Conservation (phyloP, 2,329 filamentous ascomycete genomes). For the Rhynchosporium agropyri region DNA sequence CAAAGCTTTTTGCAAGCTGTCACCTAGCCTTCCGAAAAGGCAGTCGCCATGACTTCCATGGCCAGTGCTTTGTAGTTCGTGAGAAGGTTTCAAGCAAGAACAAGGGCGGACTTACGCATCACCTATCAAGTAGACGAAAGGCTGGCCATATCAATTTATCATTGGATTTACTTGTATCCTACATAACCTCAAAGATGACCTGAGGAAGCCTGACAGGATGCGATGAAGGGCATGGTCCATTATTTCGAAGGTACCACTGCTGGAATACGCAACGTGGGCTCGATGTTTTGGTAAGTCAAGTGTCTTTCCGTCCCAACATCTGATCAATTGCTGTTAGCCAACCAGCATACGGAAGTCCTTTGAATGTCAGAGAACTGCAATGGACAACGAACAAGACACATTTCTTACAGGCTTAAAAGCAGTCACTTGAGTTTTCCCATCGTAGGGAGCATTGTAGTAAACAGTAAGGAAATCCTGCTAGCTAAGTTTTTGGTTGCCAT, state of each 20-base stretch:
- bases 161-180: constrained; percentile 53
- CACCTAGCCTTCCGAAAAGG: constrained; percentile 59
- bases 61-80: constrained; percentile 45
- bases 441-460: constrained; percentile 45
- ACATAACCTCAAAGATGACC: constrained; percentile 62
- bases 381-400: not conserved
- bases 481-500: constrained; percentile 31
- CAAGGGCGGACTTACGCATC: constrained; percentile 36
- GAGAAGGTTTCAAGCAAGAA: constrained; percentile 27
- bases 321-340: constrained; percentile 34
- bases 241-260: constrained; percentile 43
- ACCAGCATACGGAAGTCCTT: constrained; percentile 51
- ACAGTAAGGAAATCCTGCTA: constrained; percentile 46
- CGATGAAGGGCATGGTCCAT: constrained; percentile 51
- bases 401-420: constrained; percentile 43
- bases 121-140: constrained; percentile 4
- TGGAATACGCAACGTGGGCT: constrained; percentile 58
- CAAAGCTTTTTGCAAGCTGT: constrained; percentile 53
- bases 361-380: not conserved
- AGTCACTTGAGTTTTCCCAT: constrained; percentile 44
- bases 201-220: constrained; percentile 59
- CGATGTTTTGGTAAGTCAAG: constrained; percentile 58
- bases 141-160: constrained; percentile 49
- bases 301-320: constrained; percentile 63
- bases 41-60: constrained; percentile 61